Conservation (phyloP, 257 asterid genomes). For the Cordia subcordata region DNA sequence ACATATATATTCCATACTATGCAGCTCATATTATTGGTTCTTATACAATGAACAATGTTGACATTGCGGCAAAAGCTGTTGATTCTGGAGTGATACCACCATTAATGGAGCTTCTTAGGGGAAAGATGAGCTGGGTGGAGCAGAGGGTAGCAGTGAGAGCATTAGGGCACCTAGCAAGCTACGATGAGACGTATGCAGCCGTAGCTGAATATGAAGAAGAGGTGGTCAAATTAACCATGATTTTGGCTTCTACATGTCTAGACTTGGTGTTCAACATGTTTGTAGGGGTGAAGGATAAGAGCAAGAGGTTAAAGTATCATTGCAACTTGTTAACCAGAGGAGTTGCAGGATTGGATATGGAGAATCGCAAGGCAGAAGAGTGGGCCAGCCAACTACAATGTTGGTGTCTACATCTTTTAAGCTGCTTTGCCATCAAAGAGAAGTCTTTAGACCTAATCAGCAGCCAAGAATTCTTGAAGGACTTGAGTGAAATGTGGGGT, state of each 20-base stretch:
- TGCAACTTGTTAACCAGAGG: conserved; percentile 62
- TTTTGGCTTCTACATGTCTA: conserved; percentile 51
- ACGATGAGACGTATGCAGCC: conserved; percentile 43
- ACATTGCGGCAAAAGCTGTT: conserved; percentile 43
- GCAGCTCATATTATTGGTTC: conserved; percentile 90
- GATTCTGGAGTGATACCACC: conserved; percentile 53
- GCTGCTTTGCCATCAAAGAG: conserved; percentile 65
- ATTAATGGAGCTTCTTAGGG: conserved; percentile 63
- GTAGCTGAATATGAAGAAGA: conserved; percentile 43
- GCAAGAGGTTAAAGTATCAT: conserved; percentile 43
- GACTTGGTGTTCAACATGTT: conserved; percentile 46
- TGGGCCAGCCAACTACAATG: conserved; percentile 86
- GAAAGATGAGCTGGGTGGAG: conserved; percentile 86
- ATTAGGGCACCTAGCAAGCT: conserved; percentile 80
- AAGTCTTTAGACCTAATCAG: conserved; percentile 55
- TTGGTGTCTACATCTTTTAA: conserved; percentile 76
- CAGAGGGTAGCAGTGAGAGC: conserved; percentile 85
- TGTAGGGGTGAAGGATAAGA: conserved; percentile 41
- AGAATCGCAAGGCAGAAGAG: conserved; percentile 73
- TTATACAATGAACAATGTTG: conserved; percentile 51
- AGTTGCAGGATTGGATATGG: conserved; percentile 50
- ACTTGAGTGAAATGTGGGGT: conserved; percentile 71
- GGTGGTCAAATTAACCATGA: conserved; percentile 44
- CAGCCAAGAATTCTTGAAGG: conserved; percentile 38
- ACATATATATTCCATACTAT: conserved; percentile 67